phyloP scores from a whole-genome alignment of 306 rosid genomes.

The Comarum palustre region DNA sequence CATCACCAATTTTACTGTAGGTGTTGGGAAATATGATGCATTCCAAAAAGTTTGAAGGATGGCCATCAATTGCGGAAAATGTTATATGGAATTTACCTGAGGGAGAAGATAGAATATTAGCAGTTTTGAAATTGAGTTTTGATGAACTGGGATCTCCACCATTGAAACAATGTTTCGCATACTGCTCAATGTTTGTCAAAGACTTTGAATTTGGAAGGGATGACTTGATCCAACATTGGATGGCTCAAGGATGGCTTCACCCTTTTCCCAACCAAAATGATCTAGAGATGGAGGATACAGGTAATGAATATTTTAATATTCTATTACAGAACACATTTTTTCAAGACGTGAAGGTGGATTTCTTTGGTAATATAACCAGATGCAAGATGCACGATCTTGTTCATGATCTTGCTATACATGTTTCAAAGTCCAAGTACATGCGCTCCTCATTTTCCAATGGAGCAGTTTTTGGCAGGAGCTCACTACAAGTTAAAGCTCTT shows the following conservation, averaged over 20 bases:
- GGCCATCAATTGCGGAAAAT: not conserved
- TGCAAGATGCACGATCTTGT: conserved; percentile 1
- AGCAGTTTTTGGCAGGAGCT: not conserved
- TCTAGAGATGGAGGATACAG: not conserved
- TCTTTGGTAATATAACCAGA: not conserved
- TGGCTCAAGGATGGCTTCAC: conserved; percentile 4
- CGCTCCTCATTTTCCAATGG: not conserved
- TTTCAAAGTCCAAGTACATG: not conserved
- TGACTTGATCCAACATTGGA: not conserved
- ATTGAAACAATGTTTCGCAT: not conserved
- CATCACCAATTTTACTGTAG: not conserved
- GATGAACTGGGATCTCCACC: not conserved
- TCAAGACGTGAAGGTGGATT: not conserved
- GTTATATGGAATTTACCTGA: not conserved
- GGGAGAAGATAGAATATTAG: not conserved
- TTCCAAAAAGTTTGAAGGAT: not conserved
- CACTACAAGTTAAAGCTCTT: not conserved
- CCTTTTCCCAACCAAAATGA: not conserved
- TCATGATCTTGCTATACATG: not conserved
- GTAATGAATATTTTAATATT: not conserved
- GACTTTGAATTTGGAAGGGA: not conserved
- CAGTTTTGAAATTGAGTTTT: not conserved
- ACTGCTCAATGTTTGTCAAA: not conserved
- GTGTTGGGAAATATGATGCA: not conserved
- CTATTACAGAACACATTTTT: not conserved